Evolutionary conservation across 306 rosid species (phyloP).

Genomic region (Cucurbita maxima): DNA sequence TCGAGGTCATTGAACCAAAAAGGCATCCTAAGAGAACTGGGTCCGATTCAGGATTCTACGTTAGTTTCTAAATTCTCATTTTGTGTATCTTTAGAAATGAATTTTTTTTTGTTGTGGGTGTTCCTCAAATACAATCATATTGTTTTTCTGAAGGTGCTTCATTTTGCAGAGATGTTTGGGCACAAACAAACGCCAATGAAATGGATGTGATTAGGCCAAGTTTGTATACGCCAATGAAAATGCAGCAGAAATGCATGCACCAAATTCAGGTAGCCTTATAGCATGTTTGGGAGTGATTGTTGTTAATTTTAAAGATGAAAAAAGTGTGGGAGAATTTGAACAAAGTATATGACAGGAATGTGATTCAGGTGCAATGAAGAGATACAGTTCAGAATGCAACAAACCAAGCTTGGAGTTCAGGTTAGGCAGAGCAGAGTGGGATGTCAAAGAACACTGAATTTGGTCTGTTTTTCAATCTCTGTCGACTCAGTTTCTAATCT

Average conservation of each 20-base stretch:
- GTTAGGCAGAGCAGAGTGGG: slow-evolving; percentile 87
- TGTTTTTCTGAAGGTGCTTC: background rate
- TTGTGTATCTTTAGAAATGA: background rate
- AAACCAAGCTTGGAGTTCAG: slow-evolving; percentile 90
- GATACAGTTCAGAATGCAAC: slow-evolving; percentile 48
- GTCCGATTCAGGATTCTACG: background rate
- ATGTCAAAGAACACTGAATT: slow-evolving; percentile 36
- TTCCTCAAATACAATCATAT: too few species aligned
- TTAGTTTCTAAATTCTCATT: background rate
- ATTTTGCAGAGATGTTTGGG: slow-evolving; percentile 47
- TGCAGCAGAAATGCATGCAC: slow-evolving; percentile 28
- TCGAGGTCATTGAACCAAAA: too few species aligned
- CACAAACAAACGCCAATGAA: slow-evolving; percentile 31
- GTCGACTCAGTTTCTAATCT: background rate
- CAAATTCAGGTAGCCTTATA: slow-evolving; percentile 43
- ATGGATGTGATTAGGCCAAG: slow-evolving; percentile 28
- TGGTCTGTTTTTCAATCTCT: background rate
- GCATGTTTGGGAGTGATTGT: background rate
- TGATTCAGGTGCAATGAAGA: slow-evolving; percentile 40
- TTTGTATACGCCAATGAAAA: slow-evolving; percentile 14
- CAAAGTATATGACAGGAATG: slow-evolving; percentile 33
- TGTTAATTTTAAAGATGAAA: too few species aligned
- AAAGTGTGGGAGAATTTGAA: background rate
- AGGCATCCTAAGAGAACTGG: too few species aligned
- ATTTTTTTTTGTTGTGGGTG: too few species aligned